These are phyloP conservation scores for Turritis glabra DNA, from an alignment of 345 rosid genomes.

Conservation along the genomic window DNA sequence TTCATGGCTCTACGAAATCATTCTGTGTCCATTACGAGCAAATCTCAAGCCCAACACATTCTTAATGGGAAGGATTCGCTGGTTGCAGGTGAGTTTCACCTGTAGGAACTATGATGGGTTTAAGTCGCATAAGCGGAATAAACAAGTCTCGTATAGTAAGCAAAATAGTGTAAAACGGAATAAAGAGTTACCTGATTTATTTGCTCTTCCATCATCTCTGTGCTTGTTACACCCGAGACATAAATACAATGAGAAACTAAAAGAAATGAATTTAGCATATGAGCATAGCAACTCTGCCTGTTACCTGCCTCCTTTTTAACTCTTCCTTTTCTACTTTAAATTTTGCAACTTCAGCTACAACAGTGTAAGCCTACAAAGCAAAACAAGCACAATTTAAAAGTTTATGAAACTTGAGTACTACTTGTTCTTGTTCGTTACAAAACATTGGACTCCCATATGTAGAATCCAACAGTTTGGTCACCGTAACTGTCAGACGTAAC, in stretches of 20 bases:
- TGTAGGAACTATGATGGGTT: background rate
- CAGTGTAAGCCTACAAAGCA: constrained; percentile 74
- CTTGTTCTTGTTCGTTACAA: no score
- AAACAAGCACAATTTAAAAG: constrained; percentile 3
- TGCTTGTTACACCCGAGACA: no score
- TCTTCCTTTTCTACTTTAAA: constrained; percentile 58
- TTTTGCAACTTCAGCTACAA: constrained; percentile 83
- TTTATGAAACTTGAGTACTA: no score
- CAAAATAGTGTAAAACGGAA: background rate
- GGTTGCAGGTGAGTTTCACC: background rate
- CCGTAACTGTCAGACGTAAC: no score
- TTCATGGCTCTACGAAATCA: background rate
- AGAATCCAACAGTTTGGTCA: no score
- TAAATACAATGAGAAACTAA: no score
- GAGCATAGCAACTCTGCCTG: no score
- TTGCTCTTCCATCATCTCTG: no score
- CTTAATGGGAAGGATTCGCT: background rate
- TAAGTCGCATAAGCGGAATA: background rate
- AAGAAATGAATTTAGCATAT: no score
- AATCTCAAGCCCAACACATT: no score
- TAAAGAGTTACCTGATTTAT: background rate
- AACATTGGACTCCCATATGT: no score
- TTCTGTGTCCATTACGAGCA: background rate
- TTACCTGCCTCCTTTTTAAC: constrained; percentile 74
- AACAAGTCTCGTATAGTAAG: background rate